A percentile compares a stretch with the other conserved stretches of the same genome.
phyloP scores from a whole-genome alignment of 2,329 filamentous ascomycete genomes.

The Arthroderma sp. region DNA sequence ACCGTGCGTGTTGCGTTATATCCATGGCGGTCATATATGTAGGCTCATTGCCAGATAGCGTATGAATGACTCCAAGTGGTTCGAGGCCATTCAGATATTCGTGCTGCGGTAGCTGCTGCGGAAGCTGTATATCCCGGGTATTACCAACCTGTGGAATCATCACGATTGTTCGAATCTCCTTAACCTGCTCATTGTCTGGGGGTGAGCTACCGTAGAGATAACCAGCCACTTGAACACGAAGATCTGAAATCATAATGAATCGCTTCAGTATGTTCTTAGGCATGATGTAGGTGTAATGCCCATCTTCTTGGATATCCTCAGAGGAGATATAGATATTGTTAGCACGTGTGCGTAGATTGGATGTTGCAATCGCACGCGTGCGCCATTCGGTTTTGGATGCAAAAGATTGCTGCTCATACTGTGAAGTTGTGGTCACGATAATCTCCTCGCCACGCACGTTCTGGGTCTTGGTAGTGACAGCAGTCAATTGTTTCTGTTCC shows the following conservation, averaged over 20 bases:
- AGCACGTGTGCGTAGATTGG: constrained; percentile 79
- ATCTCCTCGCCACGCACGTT: constrained; percentile 96
- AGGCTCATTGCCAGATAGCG: constrained; percentile 83
- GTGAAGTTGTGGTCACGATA: constrained; percentile 93
- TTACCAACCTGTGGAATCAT: constrained; percentile 96
- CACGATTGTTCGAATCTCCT: constrained; percentile 92
- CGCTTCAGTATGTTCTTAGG: constrained; percentile 97
- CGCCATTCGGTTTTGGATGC: constrained; percentile 99
- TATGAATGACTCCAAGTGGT: constrained; percentile 89
- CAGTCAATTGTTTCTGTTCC: constrained; percentile 90
- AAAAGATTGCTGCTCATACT: constrained; percentile 95
- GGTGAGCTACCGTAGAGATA: constrained; percentile 91
- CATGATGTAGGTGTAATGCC: constrained; percentile 90
- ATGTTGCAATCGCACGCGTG: constrained; percentile 89
- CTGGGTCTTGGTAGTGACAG: constrained; percentile 95
- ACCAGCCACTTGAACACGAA: constrained; percentile 89
- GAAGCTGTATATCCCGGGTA: constrained; percentile 80
- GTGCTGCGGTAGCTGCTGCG: constrained; percentile 80
- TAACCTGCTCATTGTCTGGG: constrained; percentile 88
- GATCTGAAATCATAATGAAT: constrained; percentile 93
- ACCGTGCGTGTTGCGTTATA: constrained; percentile 81
- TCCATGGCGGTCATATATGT: constrained; percentile 94
- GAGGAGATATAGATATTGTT: constrained; percentile 99
- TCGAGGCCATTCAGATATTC: constrained; percentile 79
- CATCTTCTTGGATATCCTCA: constrained; percentile 80